Evolutionary conservation across 192 early-diverging fungal species (phyloP).

Genomic region (Entomortierella parvispora): DNA sequence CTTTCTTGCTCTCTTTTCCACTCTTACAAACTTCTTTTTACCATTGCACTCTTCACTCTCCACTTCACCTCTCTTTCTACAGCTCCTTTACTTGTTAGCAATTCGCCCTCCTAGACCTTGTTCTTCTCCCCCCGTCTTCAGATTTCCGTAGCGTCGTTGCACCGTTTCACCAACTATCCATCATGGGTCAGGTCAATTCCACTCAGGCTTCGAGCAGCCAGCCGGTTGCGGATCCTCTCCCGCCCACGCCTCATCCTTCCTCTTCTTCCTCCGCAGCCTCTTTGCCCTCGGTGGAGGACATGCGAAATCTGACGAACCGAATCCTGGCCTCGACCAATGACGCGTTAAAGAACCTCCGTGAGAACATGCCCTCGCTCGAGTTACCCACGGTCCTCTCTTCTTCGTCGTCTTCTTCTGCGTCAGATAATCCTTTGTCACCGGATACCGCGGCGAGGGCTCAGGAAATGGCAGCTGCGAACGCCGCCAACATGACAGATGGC

Average conservation of each 20-base stretch:
- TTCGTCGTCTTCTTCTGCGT: background rate
- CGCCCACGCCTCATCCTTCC: background rate
- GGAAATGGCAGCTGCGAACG: background rate
- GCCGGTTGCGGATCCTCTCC: background rate
- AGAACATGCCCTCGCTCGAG: slow-evolving; percentile 33
- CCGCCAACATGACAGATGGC: background rate
- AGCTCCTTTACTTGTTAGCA: background rate
- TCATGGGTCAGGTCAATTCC: slow-evolving; percentile 47
- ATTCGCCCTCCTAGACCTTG: too few relatives aligned
- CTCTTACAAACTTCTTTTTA: background rate
- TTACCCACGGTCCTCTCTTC: slow-evolving; percentile 4
- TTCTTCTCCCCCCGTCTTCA: background rate
- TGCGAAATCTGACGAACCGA: slow-evolving; percentile 33
- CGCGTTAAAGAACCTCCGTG: slow-evolving; percentile 27
- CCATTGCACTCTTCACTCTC: background rate
- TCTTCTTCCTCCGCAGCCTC: slow-evolving; percentile 9
- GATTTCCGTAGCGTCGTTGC: background rate
- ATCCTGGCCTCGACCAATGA: slow-evolving; percentile 28
- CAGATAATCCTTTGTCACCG: background rate
- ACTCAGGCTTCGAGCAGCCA: slow-evolving; percentile 11
- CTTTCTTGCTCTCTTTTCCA: background rate
- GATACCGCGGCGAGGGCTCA: background rate
- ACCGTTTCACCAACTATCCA: too few relatives aligned
- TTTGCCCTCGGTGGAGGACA: slow-evolving; percentile 26
- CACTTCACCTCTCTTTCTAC: background rate